A percentile compares a stretch with the other conserved stretches of the same genome.
These are phyloP conservation scores for Lactarius indigo DNA, from an alignment of 768 basidiomycete species.

Conservation along the genomic window DNA sequence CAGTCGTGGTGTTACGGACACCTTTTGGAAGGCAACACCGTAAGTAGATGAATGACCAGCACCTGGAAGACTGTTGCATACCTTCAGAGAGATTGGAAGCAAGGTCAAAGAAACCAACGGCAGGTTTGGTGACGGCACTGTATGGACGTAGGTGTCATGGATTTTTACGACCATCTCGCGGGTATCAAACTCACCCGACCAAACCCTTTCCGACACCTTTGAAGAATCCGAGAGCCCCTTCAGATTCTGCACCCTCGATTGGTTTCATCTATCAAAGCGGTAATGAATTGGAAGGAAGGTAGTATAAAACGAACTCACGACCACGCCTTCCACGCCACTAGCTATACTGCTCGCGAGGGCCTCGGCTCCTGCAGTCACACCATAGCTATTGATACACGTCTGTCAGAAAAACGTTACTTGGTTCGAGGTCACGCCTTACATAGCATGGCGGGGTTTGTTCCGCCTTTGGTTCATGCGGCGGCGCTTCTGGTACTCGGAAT, in stretches of 20 bases:
- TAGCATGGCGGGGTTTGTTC: conserved; percentile 94
- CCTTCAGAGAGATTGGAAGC: conserved; percentile 94
- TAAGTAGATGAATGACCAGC: background rate
- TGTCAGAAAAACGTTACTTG: background rate
- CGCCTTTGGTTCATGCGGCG: conserved; percentile 85
- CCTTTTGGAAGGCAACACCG: conserved; percentile 43
- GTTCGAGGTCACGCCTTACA: conserved; percentile 45
- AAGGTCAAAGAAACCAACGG: conserved; percentile 93
- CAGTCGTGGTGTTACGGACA: conserved; percentile 97
- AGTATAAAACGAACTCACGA: conserved; percentile 47
- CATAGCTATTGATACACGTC: conserved; percentile 55
- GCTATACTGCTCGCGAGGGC: conserved; percentile 91
- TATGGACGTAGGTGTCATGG: conserved; percentile 1
- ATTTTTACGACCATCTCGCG: background rate
- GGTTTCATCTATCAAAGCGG: conserved; percentile 75
- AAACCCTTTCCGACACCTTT: conserved; percentile 97
- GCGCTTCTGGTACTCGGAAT: conserved; percentile 90
- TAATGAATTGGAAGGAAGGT: background rate
- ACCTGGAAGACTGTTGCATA: conserved; percentile 30
- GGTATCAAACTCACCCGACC: conserved; percentile 62
- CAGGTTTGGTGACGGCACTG: conserved; percentile 93
- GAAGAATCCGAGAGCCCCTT: conserved; percentile 94
- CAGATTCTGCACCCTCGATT: conserved; percentile 92
- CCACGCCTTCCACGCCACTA: conserved; percentile 93
- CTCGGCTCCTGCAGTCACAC: conserved; percentile 92